Evolutionary conservation across 306 rosid genomes (phyloP).

Genomic region (Fragaria ananassa): DNA sequence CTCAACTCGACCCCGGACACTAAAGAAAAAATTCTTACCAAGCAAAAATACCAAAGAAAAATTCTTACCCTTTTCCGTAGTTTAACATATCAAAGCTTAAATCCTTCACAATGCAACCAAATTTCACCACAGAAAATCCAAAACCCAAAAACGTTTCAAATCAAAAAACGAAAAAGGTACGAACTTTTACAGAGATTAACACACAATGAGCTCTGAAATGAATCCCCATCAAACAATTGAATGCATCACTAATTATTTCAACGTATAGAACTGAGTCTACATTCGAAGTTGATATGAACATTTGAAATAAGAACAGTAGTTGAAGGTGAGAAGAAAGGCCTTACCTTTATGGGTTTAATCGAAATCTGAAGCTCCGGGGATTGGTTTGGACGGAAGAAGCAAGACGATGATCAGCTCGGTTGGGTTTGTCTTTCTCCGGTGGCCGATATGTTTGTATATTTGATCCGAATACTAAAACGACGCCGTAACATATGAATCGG

Average conservation of each 20-base stretch:
- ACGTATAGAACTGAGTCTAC: background rate
- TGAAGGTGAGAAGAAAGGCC: background rate
- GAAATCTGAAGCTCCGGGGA: background rate
- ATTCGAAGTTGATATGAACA: background rate
- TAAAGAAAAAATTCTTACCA: background rate
- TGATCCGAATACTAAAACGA: background rate
- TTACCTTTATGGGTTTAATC: background rate
- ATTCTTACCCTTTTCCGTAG: background rate
- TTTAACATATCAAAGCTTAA: background rate
- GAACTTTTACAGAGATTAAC: background rate
- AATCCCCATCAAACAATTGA: background rate
- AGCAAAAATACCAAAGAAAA: background rate
- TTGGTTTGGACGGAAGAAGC: background rate
- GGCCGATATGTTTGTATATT: background rate
- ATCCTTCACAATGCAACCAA: background rate
- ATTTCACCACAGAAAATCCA: background rate
- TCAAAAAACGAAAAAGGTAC: background rate
- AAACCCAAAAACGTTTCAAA: background rate
- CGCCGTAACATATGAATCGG: background rate
- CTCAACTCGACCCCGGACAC: background rate
- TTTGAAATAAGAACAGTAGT: background rate
- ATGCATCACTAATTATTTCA: background rate
- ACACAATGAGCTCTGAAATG: conserved; percentile 4
- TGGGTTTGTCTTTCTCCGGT: background rate
- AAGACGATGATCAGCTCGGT: background rate